Evolutionary conservation across 352 stramenopile genomes (phyloP).

Genomic region (Phytophthora macrochlamydospora): DNA sequence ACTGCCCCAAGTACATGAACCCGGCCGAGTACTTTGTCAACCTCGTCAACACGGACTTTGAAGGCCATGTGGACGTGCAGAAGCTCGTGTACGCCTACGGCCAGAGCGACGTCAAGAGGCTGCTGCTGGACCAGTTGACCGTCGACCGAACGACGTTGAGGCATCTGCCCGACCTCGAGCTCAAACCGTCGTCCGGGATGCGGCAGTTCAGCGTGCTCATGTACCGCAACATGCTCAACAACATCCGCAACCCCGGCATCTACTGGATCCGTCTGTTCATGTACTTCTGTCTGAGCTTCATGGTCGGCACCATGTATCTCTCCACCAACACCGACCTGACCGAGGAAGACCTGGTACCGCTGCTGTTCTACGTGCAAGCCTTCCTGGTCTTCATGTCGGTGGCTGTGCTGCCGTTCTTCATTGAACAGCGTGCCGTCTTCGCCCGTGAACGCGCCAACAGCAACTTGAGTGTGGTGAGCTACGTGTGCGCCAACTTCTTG

Average conservation of each 20-base stretch:
- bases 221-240: conserved; percentile 66
- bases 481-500: conserved; percentile 76
- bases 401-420: conserved; percentile 86
- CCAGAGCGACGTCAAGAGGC: conserved; percentile 13
- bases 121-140: conserved; percentile 22
- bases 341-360: conserved; percentile 45
- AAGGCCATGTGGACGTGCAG: conserved; percentile 38
- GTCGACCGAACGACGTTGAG: conserved; percentile 26
- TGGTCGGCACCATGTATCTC: conserved; percentile 80
- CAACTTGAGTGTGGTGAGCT: conserved; percentile 74
- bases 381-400: conserved; percentile 92
- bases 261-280: conserved; percentile 75
- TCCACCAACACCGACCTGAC: conserved; percentile 49
- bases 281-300: conserved; percentile 72
- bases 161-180: conserved; percentile 27
- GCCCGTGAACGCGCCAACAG: conserved; percentile 67
- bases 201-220: conserved; percentile 53
- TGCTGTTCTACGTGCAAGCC: conserved; percentile 88
- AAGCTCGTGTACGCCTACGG: conserved; percentile 32
- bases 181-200: conserved; percentile 25
- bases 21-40: conserved; percentile 59
- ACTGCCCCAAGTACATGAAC: conserved; percentile 56
- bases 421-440: conserved; percentile 81
- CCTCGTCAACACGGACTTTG: conserved; percentile 63
- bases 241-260: conserved; percentile 67